These are phyloP conservation scores for Dioscorea cayenensis DNA, from an alignment of 116 monocot genomes.

Conservation along the genomic window DNA sequence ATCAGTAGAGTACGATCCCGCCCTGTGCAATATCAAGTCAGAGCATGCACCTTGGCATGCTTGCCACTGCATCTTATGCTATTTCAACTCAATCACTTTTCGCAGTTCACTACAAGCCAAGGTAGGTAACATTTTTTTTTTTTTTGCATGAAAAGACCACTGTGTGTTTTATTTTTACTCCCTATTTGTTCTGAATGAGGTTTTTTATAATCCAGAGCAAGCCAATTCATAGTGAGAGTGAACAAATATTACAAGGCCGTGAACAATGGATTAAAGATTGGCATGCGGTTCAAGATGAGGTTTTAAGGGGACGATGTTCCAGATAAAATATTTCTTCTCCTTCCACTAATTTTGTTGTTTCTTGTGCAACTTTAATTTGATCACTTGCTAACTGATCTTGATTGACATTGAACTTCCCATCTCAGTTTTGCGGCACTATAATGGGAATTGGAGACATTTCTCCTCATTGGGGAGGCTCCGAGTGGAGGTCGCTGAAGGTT, in stretches of 20 bases:
- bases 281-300: conserved; percentile 61
- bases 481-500: conserved; percentile 68
- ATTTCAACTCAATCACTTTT: conserved; percentile 35
- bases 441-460: conserved; percentile 46
- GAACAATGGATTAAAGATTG: conserved; percentile 27
- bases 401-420: neutral
- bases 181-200: neutral
- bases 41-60: conserved; percentile 80
- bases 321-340: conserved; percentile 31
- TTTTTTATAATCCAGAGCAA: conserved; percentile 21
- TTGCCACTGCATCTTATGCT: conserved; percentile 65
- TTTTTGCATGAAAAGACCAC: neutral
- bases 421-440: conserved; percentile 55
- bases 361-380: too few relatives aligned
- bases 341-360: too few relatives aligned
- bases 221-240: conserved; percentile 46
- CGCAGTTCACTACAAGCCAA: conserved; percentile 55
- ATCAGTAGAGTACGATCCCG: conserved; percentile 40
- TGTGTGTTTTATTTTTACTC: neutral
- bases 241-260: conserved; percentile 55
- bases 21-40: conserved; percentile 67
- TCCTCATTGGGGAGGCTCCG: conserved; percentile 48
- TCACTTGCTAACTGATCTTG: neutral
- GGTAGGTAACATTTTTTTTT: conserved; percentile 18
- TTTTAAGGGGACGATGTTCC: conserved; percentile 66